Percentiles rank a stretch among this genome's conserved stretches.
Evolutionary conservation across 345 rosid genomes (phyloP).

Genomic region (Citrus unshiu): DNA sequence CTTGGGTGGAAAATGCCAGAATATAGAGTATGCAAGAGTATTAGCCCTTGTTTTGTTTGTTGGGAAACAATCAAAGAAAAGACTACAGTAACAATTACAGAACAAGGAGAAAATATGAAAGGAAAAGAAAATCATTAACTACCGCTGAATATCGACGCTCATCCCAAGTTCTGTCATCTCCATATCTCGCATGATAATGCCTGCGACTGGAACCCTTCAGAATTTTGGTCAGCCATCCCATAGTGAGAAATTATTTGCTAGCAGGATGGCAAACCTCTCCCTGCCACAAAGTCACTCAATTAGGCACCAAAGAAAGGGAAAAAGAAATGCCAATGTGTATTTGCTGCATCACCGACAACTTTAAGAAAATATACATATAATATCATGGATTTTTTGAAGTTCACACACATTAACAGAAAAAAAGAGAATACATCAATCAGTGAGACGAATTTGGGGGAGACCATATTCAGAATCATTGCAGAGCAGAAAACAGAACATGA

Average conservation of each 20-base stretch:
- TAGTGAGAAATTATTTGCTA: constrained; percentile 21
- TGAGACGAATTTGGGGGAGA: not conserved
- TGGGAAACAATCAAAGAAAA: not conserved
- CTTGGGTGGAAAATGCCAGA: not conserved
- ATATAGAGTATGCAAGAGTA: not conserved
- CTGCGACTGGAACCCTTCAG: constrained; percentile 65
- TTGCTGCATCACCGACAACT: not conserved
- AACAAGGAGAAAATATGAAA: not conserved
- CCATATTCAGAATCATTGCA: not conserved
- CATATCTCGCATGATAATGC: constrained; percentile 45
- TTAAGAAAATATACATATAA: not conserved
- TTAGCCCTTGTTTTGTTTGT: too few species aligned
- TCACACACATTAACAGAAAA: not conserved
- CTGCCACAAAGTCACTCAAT: constrained; percentile 30
- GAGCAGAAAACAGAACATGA: not conserved
- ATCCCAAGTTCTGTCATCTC: constrained; percentile 43
- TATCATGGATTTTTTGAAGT: not conserved
- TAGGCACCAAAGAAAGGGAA: constrained; percentile 12
- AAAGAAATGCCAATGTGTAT: not conserved
- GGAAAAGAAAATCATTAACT: constrained; percentile 11
- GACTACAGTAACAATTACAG: not conserved
- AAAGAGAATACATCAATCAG: not conserved
- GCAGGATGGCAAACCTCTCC: constrained; percentile 24
- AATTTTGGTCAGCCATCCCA: constrained; percentile 89
- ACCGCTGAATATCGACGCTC: constrained; percentile 66